Conservation (phyloP, 176 grass and related monocot species). For the Paspalum notatum region DNA sequence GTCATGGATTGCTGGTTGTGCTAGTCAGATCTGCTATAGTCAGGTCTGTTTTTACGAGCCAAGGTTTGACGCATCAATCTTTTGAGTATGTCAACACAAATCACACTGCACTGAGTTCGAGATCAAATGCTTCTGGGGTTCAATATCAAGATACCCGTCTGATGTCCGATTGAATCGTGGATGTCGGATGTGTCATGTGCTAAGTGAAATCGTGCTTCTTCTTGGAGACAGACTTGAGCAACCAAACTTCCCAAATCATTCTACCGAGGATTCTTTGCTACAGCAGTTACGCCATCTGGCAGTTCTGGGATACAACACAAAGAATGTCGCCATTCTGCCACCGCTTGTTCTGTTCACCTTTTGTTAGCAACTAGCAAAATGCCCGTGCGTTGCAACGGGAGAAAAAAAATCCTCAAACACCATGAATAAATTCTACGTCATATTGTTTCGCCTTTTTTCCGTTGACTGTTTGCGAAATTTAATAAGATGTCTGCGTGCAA, state of each 20-base stretch:
- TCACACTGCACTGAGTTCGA: not conserved
- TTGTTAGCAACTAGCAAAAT: conserved; percentile 47
- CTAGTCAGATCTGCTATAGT: conserved; percentile 87
- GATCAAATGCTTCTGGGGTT: conserved; percentile 33
- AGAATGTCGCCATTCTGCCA: not conserved
- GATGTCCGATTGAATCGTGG: not conserved
- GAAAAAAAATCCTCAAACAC: too few relatives aligned
- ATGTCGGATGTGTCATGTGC: not conserved
- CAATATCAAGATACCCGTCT: conserved; percentile 13
- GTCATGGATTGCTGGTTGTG: conserved; percentile 87
- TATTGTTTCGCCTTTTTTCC: too few relatives aligned
- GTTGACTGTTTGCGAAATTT: too few relatives aligned
- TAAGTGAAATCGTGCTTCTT: not conserved
- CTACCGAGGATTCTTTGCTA: conserved; percentile 25
- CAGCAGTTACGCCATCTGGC: not conserved
- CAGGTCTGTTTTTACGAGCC: conserved; percentile 95
- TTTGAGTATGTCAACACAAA: conserved; percentile 26
- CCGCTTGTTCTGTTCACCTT: conserved; percentile 36
- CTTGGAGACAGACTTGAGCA: conserved; percentile 13
- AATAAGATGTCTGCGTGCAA: too few relatives aligned
- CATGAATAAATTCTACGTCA: too few relatives aligned
- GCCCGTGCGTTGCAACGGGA: too few relatives aligned
- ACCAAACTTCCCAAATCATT: conserved; percentile 37
- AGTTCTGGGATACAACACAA: not conserved
- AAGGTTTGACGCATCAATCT: conserved; percentile 75